Conservation (phyloP, 1,139 yeast species). For the Eremothecium coryli region DNA sequence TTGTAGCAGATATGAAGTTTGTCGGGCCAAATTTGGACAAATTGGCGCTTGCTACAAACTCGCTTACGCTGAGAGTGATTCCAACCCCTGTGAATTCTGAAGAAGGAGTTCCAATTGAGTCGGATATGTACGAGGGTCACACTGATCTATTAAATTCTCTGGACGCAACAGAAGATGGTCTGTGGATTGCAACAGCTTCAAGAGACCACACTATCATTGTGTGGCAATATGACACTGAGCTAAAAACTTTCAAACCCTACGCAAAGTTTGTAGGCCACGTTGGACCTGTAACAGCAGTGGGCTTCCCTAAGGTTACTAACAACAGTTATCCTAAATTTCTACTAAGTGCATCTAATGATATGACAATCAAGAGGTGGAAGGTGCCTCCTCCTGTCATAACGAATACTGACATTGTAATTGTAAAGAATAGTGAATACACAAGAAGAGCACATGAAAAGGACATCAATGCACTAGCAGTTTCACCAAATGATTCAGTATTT, state of each 20-base stretch:
- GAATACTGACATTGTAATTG: conserved; percentile 28
- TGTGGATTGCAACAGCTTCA: conserved; percentile 88
- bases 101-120: conserved; percentile 44
- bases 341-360: conserved; percentile 79
- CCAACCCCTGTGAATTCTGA: conserved; percentile 33
- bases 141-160: conserved; percentile 73
- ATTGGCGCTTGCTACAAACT: conserved; percentile 84
- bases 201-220: conserved; percentile 79
- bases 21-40: conserved; percentile 52
- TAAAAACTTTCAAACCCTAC: conserved; percentile 40
- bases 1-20: conserved; percentile 77
- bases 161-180: conserved; percentile 70
- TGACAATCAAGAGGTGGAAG: conserved; percentile 85
- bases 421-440: conserved; percentile 63
- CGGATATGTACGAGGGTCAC: conserved; percentile 68
- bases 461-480: conserved; percentile 75
- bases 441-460: conserved; percentile 96
- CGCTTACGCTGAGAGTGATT: conserved; percentile 78
- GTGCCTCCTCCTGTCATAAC: conserved; percentile 40
- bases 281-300: conserved; percentile 76
- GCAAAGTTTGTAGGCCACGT: conserved; percentile 77
- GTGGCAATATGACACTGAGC: conserved; percentile 53
- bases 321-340: conserved; percentile 55
- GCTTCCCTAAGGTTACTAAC: conserved; percentile 53
- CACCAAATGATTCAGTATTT: conserved; percentile 79